A percentile compares a stretch with the other conserved stretches of the same genome.
Evolutionary conservation across 2,329 filamentous ascomycete species (phyloP).

Genomic region (Botryotinia narcissicola): DNA sequence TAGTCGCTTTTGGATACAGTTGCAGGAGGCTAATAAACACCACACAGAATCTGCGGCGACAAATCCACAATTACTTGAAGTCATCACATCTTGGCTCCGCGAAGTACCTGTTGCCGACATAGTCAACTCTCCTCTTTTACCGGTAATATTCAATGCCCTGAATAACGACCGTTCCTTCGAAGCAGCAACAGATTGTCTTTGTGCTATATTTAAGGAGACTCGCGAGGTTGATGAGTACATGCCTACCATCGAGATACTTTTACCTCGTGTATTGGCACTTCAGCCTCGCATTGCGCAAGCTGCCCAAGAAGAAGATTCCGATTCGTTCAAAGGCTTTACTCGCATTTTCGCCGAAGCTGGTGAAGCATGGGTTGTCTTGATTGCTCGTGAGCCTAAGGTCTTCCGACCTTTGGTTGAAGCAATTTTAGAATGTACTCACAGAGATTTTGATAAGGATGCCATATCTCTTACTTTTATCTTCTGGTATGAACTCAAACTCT

Average conservation of each 20-base stretch:
- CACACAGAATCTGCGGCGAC: conserved; percentile 67
- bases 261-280: conserved; percentile 75
- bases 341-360: conserved; percentile 90
- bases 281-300: conserved; percentile 72
- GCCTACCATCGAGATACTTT: conserved; percentile 75
- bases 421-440: conserved; percentile 84
- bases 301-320: conserved; percentile 77
- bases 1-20: conserved; percentile 17
- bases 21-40: conserved; percentile 28
- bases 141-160: conserved; percentile 75
- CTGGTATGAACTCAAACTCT: conserved; percentile 98
- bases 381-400: conserved; percentile 76
- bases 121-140: conserved; percentile 80
- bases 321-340: conserved; percentile 84
- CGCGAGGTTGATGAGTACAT: conserved; percentile 89
- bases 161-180: conserved; percentile 76
- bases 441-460: conserved; percentile 85
- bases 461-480: conserved; percentile 94
- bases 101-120: conserved; percentile 85
- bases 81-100: conserved; percentile 93
- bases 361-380: conserved; percentile 89
- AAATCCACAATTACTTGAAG: conserved; percentile 89
- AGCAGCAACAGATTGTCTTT: conserved; percentile 87
- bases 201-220: conserved; percentile 87
- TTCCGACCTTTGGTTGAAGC: conserved; percentile 86